phyloP scores from a whole-genome alignment of 768 basidiomycete species.

The Lanmaoa rubissima region DNA sequence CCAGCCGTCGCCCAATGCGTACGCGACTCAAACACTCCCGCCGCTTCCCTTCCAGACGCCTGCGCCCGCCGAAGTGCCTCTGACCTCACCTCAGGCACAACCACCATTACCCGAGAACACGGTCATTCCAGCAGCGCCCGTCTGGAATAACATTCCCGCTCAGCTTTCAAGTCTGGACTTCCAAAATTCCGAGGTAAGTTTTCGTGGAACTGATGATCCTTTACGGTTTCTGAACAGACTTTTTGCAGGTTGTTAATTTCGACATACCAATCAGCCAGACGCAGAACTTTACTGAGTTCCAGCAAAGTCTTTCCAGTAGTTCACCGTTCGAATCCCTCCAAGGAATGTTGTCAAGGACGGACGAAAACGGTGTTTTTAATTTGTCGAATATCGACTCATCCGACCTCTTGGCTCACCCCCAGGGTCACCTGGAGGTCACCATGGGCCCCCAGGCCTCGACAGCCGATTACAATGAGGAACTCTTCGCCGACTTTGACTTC shows the following conservation, averaged over 20 bases:
- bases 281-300: slow-evolving; percentile 3
- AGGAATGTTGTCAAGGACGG: slow-evolving; percentile 31
- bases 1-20: slow-evolving; percentile 9
- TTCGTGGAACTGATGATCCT: background rate
- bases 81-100: slow-evolving; percentile 1
- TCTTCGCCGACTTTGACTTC: slow-evolving; percentile 28
- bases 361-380: slow-evolving; percentile 37
- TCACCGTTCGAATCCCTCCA: slow-evolving; percentile 27
- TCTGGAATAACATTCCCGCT: slow-evolving; percentile 12
- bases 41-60: background rate
- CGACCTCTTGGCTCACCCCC: slow-evolving; percentile 33
- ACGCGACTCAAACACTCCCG: slow-evolving; percentile 8
- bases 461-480: slow-evolving; percentile 8
- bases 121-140: background rate
- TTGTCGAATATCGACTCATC: slow-evolving; percentile 33
- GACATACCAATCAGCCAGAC: slow-evolving; percentile 12
- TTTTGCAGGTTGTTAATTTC: slow-evolving; percentile 14
- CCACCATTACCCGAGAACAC: background rate
- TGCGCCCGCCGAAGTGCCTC: background rate
- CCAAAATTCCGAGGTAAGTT: slow-evolving; percentile 15
- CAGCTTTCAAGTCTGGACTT: background rate
- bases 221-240: background rate
- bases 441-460: slow-evolving; percentile 14
- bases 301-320: background rate
- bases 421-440: slow-evolving; percentile 37